These are phyloP conservation scores for Carex sylvatica DNA, from an alignment of 202 grass and related monocot species.

Conservation along the genomic window DNA sequence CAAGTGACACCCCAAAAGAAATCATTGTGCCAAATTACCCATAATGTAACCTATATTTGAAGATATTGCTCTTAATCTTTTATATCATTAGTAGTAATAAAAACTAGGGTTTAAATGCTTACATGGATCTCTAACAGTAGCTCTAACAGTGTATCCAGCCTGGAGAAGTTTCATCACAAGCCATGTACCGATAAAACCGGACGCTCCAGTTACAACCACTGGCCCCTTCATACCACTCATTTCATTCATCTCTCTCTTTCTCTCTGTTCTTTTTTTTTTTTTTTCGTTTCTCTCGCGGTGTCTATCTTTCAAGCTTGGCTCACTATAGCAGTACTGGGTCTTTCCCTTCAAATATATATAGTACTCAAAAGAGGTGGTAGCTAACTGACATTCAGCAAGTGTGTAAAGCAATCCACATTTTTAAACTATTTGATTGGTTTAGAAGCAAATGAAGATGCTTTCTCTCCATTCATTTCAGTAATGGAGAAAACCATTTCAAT, in stretches of 20 bases:
- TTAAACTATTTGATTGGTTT: not conserved
- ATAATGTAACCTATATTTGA: not conserved
- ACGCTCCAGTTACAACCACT: constrained; percentile 75
- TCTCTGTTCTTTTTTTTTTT: not conserved
- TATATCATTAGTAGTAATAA: not conserved
- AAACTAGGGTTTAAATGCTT: not conserved
- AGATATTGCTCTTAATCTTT: not conserved
- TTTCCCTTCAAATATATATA: constrained; percentile 11
- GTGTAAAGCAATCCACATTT: not conserved
- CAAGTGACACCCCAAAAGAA: not conserved
- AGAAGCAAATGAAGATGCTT: not conserved
- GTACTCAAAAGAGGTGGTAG: constrained; percentile 13
- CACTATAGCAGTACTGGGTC: not conserved
- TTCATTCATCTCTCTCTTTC: not conserved
- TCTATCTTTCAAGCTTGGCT: not conserved
- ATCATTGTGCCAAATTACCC: not conserved
- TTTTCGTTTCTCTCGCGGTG: not conserved
- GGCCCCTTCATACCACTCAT: constrained; percentile 31
- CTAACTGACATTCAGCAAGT: constrained; percentile 18
- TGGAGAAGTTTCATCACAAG: constrained; percentile 83
- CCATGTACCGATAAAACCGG: constrained; percentile 79
- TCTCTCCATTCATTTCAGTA: not conserved
- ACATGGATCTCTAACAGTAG: constrained; percentile 76
- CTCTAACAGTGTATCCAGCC: constrained; percentile 60
- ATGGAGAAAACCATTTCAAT: not conserved